Evolutionary conservation across 208 protist species (phyloP).

Genomic region (Herpetomonas samuelpessoai): DNA sequence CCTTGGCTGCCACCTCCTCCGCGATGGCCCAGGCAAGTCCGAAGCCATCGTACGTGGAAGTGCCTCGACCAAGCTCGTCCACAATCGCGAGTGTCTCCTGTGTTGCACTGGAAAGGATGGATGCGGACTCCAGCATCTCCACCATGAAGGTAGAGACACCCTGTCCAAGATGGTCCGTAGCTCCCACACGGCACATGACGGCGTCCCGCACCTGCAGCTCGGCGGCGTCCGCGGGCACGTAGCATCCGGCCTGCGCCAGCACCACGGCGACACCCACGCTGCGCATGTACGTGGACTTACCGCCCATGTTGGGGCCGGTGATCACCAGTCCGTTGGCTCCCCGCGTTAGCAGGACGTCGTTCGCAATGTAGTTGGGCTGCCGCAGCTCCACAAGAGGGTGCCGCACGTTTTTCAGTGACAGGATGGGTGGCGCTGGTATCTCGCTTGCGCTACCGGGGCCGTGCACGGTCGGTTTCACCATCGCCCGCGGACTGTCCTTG

Average conservation of each 20-base stretch:
- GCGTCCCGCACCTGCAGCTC: slow-evolving; percentile 85
- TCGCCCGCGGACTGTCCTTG: slow-evolving; percentile 82
- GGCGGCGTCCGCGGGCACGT: slow-evolving; percentile 95
- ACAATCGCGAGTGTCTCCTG: slow-evolving; percentile 97
- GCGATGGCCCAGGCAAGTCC: slow-evolving; percentile 99
- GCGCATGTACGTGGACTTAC: slow-evolving; percentile 99
- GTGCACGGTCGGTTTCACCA: slow-evolving; percentile 85
- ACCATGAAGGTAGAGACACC: slow-evolving; percentile 99
- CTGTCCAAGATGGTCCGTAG: slow-evolving; percentile 94
- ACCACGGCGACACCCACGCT: slow-evolving; percentile 96
- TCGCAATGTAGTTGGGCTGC: slow-evolving; percentile 72
- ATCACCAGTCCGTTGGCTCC: slow-evolving; percentile 81
- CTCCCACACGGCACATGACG: slow-evolving; percentile 99
- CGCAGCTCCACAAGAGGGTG: slow-evolving; percentile 90
- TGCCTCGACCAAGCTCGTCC: slow-evolving; percentile 99
- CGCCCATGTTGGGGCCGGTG: slow-evolving; percentile 97
- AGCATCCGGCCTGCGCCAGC: slow-evolving; percentile 99
- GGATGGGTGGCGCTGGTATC: slow-evolving; percentile 12
- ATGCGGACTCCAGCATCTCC: slow-evolving; percentile 99
- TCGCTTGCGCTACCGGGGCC: background rate
- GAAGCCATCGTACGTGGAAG: slow-evolving; percentile 99
- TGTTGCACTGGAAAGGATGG: slow-evolving; percentile 95
- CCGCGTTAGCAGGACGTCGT: slow-evolving; percentile 75
- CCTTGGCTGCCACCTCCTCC: slow-evolving; percentile 88
- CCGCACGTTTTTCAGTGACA: slow-evolving; percentile 74